phyloP scores from a whole-genome alignment of 768 basidiomycete genomes.

The Epithele typhae region DNA sequence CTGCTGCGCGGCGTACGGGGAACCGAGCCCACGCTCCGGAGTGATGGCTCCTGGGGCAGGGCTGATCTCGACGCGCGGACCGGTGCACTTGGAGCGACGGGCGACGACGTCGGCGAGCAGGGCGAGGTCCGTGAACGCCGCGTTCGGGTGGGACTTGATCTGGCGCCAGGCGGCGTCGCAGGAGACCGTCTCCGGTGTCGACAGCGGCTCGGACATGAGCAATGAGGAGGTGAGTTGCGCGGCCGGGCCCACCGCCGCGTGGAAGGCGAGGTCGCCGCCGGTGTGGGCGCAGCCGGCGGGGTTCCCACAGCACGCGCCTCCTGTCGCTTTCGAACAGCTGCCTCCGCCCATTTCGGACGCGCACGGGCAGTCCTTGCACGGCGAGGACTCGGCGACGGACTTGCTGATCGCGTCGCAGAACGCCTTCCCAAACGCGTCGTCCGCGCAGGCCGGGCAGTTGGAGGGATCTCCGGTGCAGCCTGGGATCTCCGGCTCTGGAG shows the following conservation, averaged over 20 bases:
- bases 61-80: conserved; percentile 60
- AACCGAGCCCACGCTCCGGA: conserved; percentile 41
- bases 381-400: conserved; percentile 46
- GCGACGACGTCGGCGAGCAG: conserved; percentile 88
- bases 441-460: conserved; percentile 81
- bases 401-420: conserved; percentile 77
- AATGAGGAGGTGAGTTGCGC: conserved; percentile 11
- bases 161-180: conserved; percentile 82
- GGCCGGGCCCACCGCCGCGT: neutral
- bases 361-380: conserved; percentile 56
- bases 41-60: conserved; percentile 46
- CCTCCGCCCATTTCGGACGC: conserved; percentile 21
- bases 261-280: neutral
- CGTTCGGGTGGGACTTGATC: conserved; percentile 85
- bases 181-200: conserved; percentile 52
- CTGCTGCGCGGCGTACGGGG: conserved; percentile 23
- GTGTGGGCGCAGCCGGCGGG: conserved; percentile 18
- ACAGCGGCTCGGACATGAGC: conserved; percentile 13
- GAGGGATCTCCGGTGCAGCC: conserved; percentile 81
- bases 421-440: conserved; percentile 83
- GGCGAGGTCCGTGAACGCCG: conserved; percentile 76
- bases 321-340: conserved; percentile 12
- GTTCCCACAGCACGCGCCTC: conserved; percentile 35
- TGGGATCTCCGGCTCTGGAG: conserved; percentile 26
- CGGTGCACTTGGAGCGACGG: conserved; percentile 72